Percentiles rank a stretch among this genome's conserved stretches.
phyloP scores from a whole-genome alignment of 2,329 filamentous ascomycete genomes.

The Pseudocercospora crystallina region DNA sequence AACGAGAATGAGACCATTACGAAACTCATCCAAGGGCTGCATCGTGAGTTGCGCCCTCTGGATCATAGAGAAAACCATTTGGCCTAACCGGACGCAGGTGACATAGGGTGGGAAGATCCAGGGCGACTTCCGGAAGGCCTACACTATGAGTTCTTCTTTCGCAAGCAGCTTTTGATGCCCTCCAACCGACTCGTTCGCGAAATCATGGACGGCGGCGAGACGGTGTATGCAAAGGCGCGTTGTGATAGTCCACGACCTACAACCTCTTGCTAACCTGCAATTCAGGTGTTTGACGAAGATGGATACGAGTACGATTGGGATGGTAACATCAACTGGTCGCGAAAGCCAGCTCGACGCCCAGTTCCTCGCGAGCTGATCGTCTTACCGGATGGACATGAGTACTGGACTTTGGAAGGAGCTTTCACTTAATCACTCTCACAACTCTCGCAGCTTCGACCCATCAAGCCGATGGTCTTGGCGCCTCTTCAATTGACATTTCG shows the following conservation, averaged over 20 bases:
- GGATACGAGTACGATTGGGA: slow-evolving; percentile 9
- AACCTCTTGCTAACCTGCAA: neutral
- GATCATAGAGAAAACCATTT: too few relatives aligned
- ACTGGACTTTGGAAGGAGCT: too few relatives aligned
- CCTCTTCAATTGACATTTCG: too few relatives aligned
- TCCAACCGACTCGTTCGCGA: slow-evolving; percentile 1
- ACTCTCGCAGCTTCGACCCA: too few relatives aligned
- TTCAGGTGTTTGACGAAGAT: slow-evolving; percentile 4
- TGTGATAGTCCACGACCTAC: too few relatives aligned
- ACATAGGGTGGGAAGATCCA: neutral
- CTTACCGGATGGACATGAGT: too few relatives aligned
- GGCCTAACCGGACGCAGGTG: neutral
- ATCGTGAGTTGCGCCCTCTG: neutral
- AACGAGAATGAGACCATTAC: slow-evolving; percentile 1
- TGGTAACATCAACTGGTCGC: neutral
- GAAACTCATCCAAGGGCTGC: neutral
- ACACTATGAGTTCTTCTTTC: slow-evolving; percentile 4
- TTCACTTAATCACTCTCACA: too few relatives aligned
- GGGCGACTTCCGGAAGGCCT: slow-evolving; percentile 1
- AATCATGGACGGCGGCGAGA: slow-evolving; percentile 5
- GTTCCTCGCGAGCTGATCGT: too few relatives aligned
- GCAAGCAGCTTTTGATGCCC: slow-evolving; percentile 2
- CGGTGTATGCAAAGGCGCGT: neutral
- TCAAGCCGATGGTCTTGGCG: too few relatives aligned
- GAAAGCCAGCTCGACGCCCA: neutral